Percentiles rank a stretch among this genome's conserved stretches.
These are phyloP conservation scores for Yamadazyma akitaensis DNA, from an alignment of 805 yeast species.

Conservation along the genomic window DNA sequence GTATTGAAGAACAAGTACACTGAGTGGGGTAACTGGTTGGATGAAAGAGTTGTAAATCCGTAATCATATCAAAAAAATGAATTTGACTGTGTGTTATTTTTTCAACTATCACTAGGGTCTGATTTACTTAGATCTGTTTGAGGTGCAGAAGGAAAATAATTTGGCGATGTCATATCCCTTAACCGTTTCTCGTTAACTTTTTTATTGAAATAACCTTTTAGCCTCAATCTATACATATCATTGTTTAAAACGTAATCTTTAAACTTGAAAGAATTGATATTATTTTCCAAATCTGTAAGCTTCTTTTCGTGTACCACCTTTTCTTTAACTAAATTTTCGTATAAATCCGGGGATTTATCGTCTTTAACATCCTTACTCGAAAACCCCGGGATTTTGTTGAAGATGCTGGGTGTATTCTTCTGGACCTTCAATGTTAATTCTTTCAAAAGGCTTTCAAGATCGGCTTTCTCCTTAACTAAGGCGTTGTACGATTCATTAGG, in stretches of 20 bases:
- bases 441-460: constrained; percentile 17
- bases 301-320: constrained; percentile 18
- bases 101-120: not conserved
- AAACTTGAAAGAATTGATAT: constrained; percentile 30
- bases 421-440: constrained; percentile 23
- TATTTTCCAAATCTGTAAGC: constrained; percentile 16
- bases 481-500: constrained; percentile 34
- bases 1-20: constrained; percentile 53
- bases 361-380: constrained; percentile 16
- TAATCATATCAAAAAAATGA: not conserved
- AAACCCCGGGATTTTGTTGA: constrained; percentile 27
- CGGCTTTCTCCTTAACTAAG: constrained; percentile 20
- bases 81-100: too few species aligned
- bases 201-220: constrained; percentile 34
- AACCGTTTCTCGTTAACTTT: constrained; percentile 25
- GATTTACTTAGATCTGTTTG: not conserved
- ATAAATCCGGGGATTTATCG: constrained; percentile 20
- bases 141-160: constrained; percentile 39
- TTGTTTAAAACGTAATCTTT: constrained; percentile 38
- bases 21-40: constrained; percentile 76
- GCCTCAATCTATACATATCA: constrained; percentile 40
- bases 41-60: constrained; percentile 63
- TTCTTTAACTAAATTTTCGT: constrained; percentile 17
- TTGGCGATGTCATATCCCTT: constrained; percentile 31
- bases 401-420: constrained; percentile 29